Evolutionary conservation across 148 eudicot genomes (phyloP).

Genomic region (Spergularia bocconei): DNA sequence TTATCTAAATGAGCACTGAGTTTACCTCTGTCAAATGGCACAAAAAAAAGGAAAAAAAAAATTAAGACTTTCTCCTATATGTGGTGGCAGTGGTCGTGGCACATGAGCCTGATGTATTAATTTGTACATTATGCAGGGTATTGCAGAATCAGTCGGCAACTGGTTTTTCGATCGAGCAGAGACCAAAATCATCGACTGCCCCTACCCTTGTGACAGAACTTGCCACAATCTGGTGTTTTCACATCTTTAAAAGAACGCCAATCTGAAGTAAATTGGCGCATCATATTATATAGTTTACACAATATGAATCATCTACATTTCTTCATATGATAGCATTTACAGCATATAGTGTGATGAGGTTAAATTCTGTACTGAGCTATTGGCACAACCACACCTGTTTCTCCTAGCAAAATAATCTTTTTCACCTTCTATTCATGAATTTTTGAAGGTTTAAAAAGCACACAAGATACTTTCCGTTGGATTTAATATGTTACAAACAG

Average conservation of each 20-base stretch:
- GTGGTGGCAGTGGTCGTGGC: neutral
- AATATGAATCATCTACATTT: neutral
- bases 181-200: constrained; percentile 52
- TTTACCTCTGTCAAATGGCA: neutral
- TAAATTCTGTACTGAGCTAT: neutral
- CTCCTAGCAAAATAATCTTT: neutral
- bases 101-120: neutral
- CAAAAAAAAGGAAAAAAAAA: neutral
- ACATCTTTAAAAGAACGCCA: constrained; percentile 22
- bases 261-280: neutral
- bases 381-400: neutral
- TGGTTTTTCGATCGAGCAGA: constrained; percentile 54
- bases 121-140: constrained; percentile 40
- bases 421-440: too few species aligned
- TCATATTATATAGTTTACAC: neutral
- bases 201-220: constrained; percentile 68
- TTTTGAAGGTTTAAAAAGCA: too few species aligned
- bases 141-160: constrained; percentile 59
- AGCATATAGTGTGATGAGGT: neutral
- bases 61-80: neutral
- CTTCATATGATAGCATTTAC: neutral
- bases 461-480: too few species aligned
- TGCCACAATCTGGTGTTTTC: constrained; percentile 68
- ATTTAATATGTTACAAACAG: too few species aligned
- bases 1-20: too few species aligned